A percentile compares a stretch with the other conserved stretches of the same genome.
phyloP scores from a whole-genome alignment of 192 early-diverging fungal species.

The Coemansia umbellata region DNA sequence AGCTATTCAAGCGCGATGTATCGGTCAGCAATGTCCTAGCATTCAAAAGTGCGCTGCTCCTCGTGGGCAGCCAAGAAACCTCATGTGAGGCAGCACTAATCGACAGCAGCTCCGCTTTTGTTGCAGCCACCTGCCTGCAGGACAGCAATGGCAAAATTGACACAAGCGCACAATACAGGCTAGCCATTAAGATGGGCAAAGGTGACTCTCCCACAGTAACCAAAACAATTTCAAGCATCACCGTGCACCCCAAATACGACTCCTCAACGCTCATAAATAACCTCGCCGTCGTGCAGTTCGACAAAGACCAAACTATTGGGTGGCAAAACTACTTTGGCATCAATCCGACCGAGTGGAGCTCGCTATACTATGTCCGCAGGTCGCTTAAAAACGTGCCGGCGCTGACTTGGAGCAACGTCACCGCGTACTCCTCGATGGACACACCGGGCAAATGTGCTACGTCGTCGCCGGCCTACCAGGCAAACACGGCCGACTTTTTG shows the following conservation, averaged over 20 bases:
- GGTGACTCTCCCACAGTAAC: conserved; percentile 8
- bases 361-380: conserved; percentile 22
- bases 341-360: conserved; percentile 25
- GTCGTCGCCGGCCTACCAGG: conserved; percentile 18
- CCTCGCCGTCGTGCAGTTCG: conserved; percentile 36
- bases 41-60: conserved; percentile 22
- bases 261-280: conserved; percentile 25
- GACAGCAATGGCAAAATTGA: conserved; percentile 5
- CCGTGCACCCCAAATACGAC: conserved; percentile 25
- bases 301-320: background rate
- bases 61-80: conserved; percentile 28
- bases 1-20: conserved; percentile 13
- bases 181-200: conserved; percentile 14
- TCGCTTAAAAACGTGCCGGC: conserved; percentile 8
- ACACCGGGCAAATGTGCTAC: conserved; percentile 26
- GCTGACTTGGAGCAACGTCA: conserved; percentile 17
- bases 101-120: conserved; percentile 31
- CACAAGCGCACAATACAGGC: conserved; percentile 5
- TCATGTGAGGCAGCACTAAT: conserved; percentile 35
- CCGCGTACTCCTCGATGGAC: conserved; percentile 5
- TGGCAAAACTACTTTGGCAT: conserved; percentile 39
- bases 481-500: conserved; percentile 32
- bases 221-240: conserved; percentile 10
- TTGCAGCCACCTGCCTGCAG: conserved; percentile 39
- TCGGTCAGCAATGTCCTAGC: conserved; percentile 4